Evolutionary conservation across 805 yeast species (phyloP).

Genomic region (Saturnispora gosingensis): DNA sequence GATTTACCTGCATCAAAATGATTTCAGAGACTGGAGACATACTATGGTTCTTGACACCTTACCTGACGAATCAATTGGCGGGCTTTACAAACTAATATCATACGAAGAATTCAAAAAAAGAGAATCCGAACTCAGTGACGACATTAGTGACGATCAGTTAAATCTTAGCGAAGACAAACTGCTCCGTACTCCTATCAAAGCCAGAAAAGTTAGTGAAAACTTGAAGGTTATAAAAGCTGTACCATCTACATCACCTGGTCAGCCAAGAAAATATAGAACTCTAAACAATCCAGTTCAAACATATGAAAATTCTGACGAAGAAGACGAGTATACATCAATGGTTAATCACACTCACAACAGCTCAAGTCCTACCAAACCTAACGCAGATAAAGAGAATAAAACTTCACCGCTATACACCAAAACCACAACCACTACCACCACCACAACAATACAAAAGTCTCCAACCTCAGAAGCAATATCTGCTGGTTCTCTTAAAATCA

Average conservation of each 20-base stretch:
- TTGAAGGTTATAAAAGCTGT: slow-evolving; percentile 57
- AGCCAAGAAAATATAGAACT: slow-evolving; percentile 68
- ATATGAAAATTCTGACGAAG: slow-evolving; percentile 31
- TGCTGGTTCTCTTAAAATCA: slow-evolving; percentile 15
- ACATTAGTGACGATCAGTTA: slow-evolving; percentile 21
- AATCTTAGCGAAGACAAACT: slow-evolving; percentile 22
- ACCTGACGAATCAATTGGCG: slow-evolving; percentile 60
- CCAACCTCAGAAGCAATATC: slow-evolving; percentile 14
- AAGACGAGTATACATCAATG: slow-evolving; percentile 18
- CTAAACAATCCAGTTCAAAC: slow-evolving; percentile 25
- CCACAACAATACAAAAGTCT: slow-evolving; percentile 30
- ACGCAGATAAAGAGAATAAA: slow-evolving; percentile 19
- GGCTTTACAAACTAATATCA: slow-evolving; percentile 51
- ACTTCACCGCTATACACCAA: slow-evolving; percentile 33
- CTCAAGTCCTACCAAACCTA: slow-evolving; percentile 17
- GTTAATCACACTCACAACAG: slow-evolving; percentile 10
- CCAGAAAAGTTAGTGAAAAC: slow-evolving; percentile 59
- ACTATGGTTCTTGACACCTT: slow-evolving; percentile 73
- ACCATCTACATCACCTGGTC: slow-evolving; percentile 93
- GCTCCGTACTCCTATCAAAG: slow-evolving; percentile 66
- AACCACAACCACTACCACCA: slow-evolving; percentile 42
- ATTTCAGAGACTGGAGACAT: slow-evolving; percentile 91
- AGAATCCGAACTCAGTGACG: slow-evolving; percentile 21
- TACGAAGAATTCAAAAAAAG: slow-evolving; percentile 54
- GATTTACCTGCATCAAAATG: slow-evolving; percentile 92